phyloP scores from a whole-genome alignment of 129 eudicot species.

The Flaveria linearis region DNA sequence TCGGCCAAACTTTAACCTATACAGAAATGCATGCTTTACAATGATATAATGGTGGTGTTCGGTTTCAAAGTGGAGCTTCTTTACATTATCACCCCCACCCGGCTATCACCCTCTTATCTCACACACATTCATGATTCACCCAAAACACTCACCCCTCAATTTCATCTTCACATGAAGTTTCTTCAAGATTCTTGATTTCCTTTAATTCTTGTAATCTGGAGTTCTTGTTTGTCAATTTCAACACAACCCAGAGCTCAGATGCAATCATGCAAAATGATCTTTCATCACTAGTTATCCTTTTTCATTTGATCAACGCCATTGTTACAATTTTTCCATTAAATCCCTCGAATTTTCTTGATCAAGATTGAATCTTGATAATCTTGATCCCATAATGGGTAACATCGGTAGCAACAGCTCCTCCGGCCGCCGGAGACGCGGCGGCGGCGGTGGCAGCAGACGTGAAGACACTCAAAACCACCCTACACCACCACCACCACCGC shows the following conservation, averaged over 20 bases:
- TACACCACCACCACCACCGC: constrained; percentile 52
- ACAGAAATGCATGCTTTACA: too few relatives aligned
- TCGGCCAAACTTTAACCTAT: too few relatives aligned
- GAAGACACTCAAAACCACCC: constrained; percentile 43
- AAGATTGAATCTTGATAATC: neutral
- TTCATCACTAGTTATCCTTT: constrained; percentile 5
- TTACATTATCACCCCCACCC: constrained; percentile 28
- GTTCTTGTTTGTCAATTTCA: neutral
- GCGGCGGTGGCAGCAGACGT: constrained; percentile 7
- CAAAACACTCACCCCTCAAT: too few relatives aligned
- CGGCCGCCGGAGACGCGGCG: constrained; percentile 56
- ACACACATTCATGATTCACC: too few relatives aligned
- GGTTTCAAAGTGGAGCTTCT: constrained; percentile 41
- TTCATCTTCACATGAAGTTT: too few relatives aligned
- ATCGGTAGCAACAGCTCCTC: constrained; percentile 53
- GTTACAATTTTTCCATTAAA: neutral
- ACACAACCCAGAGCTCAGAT: too few relatives aligned
- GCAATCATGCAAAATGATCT: neutral
- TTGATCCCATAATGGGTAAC: constrained; percentile 53
- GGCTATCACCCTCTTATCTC: neutral
- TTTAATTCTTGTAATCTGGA: neutral
- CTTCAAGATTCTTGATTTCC: too few relatives aligned
- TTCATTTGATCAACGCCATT: neutral
- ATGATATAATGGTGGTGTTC: constrained; percentile 17
- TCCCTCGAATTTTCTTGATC: neutral